phyloP scores from a whole-genome alignment of 768 basidiomycete genomes.

The Rhodotorula kratochvilovae region DNA sequence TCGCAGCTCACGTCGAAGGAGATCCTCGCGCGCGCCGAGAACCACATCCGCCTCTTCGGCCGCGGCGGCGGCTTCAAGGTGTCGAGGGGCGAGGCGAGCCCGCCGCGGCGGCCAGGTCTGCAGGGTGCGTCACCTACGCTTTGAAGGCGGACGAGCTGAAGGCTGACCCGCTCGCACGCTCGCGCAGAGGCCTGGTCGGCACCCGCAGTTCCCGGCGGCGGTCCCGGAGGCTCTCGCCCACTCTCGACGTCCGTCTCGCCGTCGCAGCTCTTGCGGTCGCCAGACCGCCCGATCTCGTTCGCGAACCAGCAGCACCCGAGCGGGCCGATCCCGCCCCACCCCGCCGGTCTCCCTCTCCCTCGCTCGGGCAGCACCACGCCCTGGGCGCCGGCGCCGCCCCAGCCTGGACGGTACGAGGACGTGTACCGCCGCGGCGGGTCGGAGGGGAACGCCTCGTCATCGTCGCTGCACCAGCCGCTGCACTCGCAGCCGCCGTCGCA shows the following conservation, averaged over 20 bases:
- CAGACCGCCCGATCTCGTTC: constrained; percentile 8
- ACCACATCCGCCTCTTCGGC: constrained; percentile 19
- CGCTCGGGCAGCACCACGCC: background rate
- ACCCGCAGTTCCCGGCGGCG: constrained; percentile 13
- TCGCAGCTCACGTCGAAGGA: constrained; percentile 90
- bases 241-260: constrained; percentile 26
- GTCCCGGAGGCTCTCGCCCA: background rate
- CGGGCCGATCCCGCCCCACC: background rate
- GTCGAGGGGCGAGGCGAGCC: constrained; percentile 20
- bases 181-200: constrained; percentile 31
- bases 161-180: background rate
- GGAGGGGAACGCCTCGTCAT: background rate
- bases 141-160: too few relatives aligned
- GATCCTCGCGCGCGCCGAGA: constrained; percentile 86
- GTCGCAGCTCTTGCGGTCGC: constrained; percentile 1
- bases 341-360: background rate
- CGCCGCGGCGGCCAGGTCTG: constrained; percentile 21
- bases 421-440: constrained; percentile 3
- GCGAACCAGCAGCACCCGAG: constrained; percentile 1
- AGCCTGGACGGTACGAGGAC: background rate
- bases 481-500: background rate
- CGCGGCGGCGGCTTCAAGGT: constrained; percentile 4
- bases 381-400: background rate
- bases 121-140: constrained; percentile 15
- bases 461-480: background rate